Evolutionary conservation across 768 basidiomycete species (phyloP).

Genomic region (Pleurotus djamor): DNA sequence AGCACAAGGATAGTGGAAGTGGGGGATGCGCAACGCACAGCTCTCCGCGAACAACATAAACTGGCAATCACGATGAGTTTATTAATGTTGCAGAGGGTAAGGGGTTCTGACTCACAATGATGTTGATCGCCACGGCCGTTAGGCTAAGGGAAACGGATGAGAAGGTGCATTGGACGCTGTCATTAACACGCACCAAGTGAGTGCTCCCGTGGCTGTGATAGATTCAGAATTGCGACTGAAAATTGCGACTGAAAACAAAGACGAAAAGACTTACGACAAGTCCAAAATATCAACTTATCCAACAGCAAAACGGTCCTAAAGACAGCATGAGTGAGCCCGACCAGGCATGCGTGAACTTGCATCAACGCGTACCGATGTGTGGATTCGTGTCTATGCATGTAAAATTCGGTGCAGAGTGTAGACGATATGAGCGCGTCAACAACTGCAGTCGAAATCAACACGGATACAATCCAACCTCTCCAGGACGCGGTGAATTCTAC

Average conservation of each 20-base stretch:
- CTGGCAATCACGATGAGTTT: not conserved
- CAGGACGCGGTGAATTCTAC: not conserved
- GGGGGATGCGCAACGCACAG: not conserved
- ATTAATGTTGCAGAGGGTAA: not conserved
- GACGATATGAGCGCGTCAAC: slow-evolving; percentile 3
- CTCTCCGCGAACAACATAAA: not conserved
- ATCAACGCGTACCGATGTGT: not conserved
- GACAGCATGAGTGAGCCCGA: not conserved
- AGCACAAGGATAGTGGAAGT: not conserved
- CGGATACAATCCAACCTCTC: not conserved
- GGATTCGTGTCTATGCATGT: not conserved
- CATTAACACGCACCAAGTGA: not conserved
- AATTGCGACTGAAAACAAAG: not conserved
- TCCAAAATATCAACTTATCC: slow-evolving; percentile 5
- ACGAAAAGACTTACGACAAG: not conserved
- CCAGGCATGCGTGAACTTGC: not conserved
- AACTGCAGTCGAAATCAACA: not conserved
- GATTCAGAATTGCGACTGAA: not conserved
- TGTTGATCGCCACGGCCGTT: not conserved
- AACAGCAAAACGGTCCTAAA: not conserved
- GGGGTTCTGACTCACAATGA: not conserved
- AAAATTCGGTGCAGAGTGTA: not conserved
- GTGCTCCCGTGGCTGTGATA: not conserved
- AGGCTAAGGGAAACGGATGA: not conserved
- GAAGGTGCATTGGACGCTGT: not conserved